These are phyloP conservation scores for Verticillium nubilum DNA, from an alignment of 2,329 filamentous ascomycete species.

Conservation along the genomic window DNA sequence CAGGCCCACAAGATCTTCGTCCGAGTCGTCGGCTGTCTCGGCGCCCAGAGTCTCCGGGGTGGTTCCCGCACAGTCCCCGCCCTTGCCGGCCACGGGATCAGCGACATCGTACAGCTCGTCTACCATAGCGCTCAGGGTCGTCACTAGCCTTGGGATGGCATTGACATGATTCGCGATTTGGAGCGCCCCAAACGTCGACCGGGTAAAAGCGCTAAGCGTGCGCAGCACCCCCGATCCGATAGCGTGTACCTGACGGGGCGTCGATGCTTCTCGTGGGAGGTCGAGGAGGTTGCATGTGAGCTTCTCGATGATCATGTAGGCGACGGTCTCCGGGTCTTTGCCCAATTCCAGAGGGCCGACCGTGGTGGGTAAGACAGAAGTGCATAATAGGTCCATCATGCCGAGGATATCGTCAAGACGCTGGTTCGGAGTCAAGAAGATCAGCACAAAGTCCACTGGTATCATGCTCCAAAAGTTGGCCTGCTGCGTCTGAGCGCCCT, in stretches of 20 bases:
- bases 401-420: constrained; percentile 55
- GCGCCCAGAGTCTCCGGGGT: background rate
- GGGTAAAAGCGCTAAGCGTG: constrained; percentile 55
- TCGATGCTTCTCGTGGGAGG: constrained; percentile 36
- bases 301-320: constrained; percentile 50
- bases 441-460: constrained; percentile 59
- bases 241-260: constrained; percentile 31
- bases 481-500: constrained; percentile 22
- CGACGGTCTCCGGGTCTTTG: constrained; percentile 36
- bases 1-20: constrained; percentile 18
- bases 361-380: constrained; percentile 56
- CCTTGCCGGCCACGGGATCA: background rate
- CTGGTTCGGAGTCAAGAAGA: constrained; percentile 64
- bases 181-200: constrained; percentile 54
- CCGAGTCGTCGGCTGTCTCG: background rate
- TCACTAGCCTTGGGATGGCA: constrained; percentile 69
- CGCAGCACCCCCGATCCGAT: constrained; percentile 43
- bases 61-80: background rate
- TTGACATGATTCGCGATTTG: constrained; percentile 64
- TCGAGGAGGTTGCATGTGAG: constrained; percentile 60
- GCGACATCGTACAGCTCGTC: constrained; percentile 62
- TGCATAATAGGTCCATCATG: constrained; percentile 61
- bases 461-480: constrained; percentile 62
- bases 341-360: constrained; percentile 59
- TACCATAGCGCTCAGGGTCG: constrained; percentile 58